Conservation (phyloP, 768 basidiomycete genomes). For the Lentinula guzmanii region DNA sequence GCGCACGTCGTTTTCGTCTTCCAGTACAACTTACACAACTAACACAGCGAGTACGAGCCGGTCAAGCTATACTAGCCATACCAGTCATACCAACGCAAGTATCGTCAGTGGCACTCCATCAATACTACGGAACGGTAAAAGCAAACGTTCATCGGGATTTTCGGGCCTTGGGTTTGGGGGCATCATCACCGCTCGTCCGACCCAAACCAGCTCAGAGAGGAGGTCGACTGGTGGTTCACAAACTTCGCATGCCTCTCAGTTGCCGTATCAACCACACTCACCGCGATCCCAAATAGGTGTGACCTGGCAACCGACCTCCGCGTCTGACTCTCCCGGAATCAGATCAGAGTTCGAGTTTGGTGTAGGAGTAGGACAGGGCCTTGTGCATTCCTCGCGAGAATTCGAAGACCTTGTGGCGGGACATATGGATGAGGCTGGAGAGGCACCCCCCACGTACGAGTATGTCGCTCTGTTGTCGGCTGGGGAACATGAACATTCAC, state of each 20-base stretch:
- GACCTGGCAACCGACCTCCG: conserved; percentile 29
- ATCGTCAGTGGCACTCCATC: not conserved
- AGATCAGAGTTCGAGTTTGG: not conserved
- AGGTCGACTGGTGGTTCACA: not conserved
- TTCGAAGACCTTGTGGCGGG: conserved; percentile 83
- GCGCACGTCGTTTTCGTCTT: not conserved
- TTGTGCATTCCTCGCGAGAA: conserved; percentile 16
- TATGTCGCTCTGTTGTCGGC: conserved; percentile 19
- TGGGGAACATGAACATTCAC: conserved; percentile 1
- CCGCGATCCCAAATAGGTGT: conserved; percentile 9
- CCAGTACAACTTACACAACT: not conserved
- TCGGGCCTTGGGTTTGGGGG: not conserved
- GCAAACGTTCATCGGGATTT: not conserved
- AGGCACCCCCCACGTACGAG: conserved; percentile 75
- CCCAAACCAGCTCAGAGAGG: not conserved
- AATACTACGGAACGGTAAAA: not conserved
- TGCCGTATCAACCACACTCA: conserved; percentile 20
- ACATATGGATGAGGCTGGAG: conserved; percentile 74
- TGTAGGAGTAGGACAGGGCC: not conserved
- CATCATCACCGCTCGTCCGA: not conserved
- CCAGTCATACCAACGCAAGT: not conserved
- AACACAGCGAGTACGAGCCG: not conserved
- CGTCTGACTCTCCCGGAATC: conserved; percentile 25
- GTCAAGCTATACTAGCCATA: not conserved
- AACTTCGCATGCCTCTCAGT: conserved; percentile 17